Conservation (phyloP, 1,284 basidiomycete genomes). For the Uromyces viciae-fabae region DNA sequence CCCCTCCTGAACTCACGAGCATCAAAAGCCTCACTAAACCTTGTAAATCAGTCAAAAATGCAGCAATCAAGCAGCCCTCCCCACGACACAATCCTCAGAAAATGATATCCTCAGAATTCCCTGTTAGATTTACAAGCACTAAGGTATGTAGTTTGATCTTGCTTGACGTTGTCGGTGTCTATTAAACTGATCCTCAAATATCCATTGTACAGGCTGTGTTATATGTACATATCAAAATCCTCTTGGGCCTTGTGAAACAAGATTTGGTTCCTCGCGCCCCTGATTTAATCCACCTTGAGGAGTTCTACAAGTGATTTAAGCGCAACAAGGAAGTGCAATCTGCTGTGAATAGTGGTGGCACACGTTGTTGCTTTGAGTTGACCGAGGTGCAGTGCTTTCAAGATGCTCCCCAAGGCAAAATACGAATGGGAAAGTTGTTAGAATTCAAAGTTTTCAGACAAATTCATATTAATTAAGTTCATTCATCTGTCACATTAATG, state of each 20-base stretch:
- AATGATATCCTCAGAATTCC: neutral
- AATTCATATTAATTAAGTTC: too few species aligned
- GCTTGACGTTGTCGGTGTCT: neutral
- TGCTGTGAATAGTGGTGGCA: too few species aligned
- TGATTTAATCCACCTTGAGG: neutral
- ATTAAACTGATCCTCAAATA: neutral
- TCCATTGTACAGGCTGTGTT: constrained; percentile 27
- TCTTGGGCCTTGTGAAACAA: constrained; percentile 34
- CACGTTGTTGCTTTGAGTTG: too few species aligned
- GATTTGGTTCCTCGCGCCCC: constrained; percentile 15
- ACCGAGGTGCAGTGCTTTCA: too few species aligned
- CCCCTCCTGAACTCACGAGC: constrained; percentile 12
- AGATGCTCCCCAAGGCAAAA: too few species aligned
- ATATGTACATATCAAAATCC: constrained; percentile 28
- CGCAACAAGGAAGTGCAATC: neutral
- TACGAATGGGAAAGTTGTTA: too few species aligned
- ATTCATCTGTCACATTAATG: too few species aligned
- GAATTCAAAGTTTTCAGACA: too few species aligned
- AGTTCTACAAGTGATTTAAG: neutral
- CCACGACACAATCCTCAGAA: constrained; percentile 11
- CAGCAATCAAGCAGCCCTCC: neutral
- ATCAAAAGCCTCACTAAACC: neutral
- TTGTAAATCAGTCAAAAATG: neutral
- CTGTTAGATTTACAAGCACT: neutral
- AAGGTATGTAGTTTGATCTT: constrained; percentile 9